phyloP scores from a whole-genome alignment of 768 basidiomycete species.

The Lentinus brumalis region DNA sequence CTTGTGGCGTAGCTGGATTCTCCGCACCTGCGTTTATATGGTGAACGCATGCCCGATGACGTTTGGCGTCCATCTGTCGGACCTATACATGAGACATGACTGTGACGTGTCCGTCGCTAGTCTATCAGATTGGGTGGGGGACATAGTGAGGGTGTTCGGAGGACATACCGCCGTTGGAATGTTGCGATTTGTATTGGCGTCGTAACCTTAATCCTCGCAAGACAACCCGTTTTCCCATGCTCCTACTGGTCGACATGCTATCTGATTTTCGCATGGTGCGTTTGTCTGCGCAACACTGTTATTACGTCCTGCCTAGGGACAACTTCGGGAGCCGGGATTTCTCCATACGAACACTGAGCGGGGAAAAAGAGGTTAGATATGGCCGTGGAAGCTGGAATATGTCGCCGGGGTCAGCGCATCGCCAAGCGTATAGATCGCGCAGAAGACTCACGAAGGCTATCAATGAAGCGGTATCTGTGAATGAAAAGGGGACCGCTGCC shows the following conservation, averaged over 20 bases:
- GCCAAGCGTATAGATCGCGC: not conserved
- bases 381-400: constrained; percentile 5
- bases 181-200: constrained; percentile 16
- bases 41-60: not conserved
- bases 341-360: constrained; percentile 20
- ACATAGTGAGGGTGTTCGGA: constrained; percentile 1
- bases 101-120: constrained; percentile 8
- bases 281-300: constrained; percentile 8
- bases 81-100: not conserved
- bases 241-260: constrained; percentile 15
- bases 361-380: constrained; percentile 19
- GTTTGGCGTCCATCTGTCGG: constrained; percentile 7
- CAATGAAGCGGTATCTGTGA: not conserved
- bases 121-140: constrained; percentile 21
- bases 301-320: constrained; percentile 10
- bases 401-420: constrained; percentile 4
- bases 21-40: constrained; percentile 8
- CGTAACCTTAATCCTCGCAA: constrained; percentile 17
- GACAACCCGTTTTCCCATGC: constrained; percentile 19
- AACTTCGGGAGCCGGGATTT: constrained; percentile 22
- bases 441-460: constrained; percentile 13
- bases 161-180: constrained; percentile 14
- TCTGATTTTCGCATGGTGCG: constrained; percentile 20
- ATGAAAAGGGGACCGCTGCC: not conserved
- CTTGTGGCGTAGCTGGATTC: not conserved